Percentiles rank a stretch among this genome's conserved stretches.
Evolutionary conservation across 495 filamentous ascomycete genomes (phyloP).

Genomic region (Trichocladium antarcticum): DNA sequence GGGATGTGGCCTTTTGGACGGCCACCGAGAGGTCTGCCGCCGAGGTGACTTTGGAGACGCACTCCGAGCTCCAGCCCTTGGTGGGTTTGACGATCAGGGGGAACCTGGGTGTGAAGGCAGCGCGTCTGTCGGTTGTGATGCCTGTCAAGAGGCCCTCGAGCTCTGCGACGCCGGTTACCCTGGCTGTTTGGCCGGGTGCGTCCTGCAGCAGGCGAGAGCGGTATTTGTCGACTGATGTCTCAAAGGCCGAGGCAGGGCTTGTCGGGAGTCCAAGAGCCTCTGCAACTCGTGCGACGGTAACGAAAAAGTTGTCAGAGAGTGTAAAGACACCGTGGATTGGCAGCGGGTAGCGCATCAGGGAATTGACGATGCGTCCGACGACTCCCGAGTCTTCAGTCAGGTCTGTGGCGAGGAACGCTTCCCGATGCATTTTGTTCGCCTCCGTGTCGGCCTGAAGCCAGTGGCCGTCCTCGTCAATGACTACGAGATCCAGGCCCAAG

Average conservation of each 20-base stretch:
- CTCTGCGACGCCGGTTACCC: slow-evolving; percentile 13
- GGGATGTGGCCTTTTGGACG: slow-evolving; percentile 18
- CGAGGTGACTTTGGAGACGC: slow-evolving; percentile 21
- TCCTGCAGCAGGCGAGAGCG: slow-evolving; percentile 30
- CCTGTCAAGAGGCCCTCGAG: slow-evolving; percentile 11
- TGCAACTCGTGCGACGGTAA: slow-evolving; percentile 26
- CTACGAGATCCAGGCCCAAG: slow-evolving; percentile 36
- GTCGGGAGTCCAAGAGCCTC: slow-evolving; percentile 25
- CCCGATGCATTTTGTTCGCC: slow-evolving; percentile 27
- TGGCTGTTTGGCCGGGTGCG: slow-evolving; percentile 16
- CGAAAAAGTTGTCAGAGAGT: slow-evolving; percentile 32
- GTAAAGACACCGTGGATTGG: slow-evolving; percentile 32
- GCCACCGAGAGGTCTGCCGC: slow-evolving; percentile 16
- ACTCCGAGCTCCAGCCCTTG: slow-evolving; percentile 26
- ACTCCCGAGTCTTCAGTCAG: slow-evolving; percentile 26
- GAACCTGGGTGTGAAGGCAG: slow-evolving; percentile 10
- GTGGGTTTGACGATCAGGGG: slow-evolving; percentile 26
- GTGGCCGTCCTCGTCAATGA: slow-evolving; percentile 38
- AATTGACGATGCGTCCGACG: slow-evolving; percentile 24
- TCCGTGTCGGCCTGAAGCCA: slow-evolving; percentile 32
- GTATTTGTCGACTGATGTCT: slow-evolving; percentile 36
- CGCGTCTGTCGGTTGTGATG: neutral
- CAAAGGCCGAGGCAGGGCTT: slow-evolving; percentile 27
- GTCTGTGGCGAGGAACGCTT: slow-evolving; percentile 26
- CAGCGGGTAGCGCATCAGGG: slow-evolving; percentile 24